Conservation (phyloP, 2,329 filamentous ascomycete species). For the Beauveria asiatica region DNA sequence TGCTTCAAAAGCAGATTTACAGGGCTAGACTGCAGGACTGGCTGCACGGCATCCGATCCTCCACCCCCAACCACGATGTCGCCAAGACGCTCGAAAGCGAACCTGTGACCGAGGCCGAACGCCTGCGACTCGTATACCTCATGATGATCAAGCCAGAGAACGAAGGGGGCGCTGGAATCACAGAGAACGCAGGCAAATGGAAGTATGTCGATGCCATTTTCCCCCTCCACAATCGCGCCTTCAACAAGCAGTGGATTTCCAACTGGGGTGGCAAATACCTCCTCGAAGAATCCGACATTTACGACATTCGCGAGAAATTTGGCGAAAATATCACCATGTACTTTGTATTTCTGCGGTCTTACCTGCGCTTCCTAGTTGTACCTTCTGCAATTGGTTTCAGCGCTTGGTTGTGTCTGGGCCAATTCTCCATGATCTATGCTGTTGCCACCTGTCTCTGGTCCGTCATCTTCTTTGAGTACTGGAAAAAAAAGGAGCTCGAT, state of each 20-base stretch:
- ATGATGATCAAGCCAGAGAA: conserved; percentile 66
- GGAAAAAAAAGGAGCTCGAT: conserved; percentile 89
- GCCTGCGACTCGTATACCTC: conserved; percentile 78
- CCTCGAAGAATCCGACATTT: conserved; percentile 57
- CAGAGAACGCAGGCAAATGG: conserved; percentile 60
- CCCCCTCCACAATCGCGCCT: conserved; percentile 66
- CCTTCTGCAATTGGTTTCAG: conserved; percentile 70
- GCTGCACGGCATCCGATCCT: conserved; percentile 77
- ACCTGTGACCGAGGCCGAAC: conserved; percentile 79
- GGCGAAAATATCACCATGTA: conserved; percentile 87
- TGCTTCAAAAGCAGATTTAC: conserved; percentile 74
- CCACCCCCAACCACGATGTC: conserved; percentile 67
- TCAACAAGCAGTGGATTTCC: conserved; percentile 69
- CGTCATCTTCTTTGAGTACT: conserved; percentile 85
- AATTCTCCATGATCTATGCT: conserved; percentile 76
- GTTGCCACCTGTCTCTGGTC: conserved; percentile 76
- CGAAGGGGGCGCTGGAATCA: conserved; percentile 73
- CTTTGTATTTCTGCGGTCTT: conserved; percentile 87
- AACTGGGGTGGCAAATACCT: conserved; percentile 65
- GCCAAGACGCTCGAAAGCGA: conserved; percentile 59
- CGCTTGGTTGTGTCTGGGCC: conserved; percentile 74
- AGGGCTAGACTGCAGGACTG: conserved; percentile 85
- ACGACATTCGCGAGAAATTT: conserved; percentile 66
- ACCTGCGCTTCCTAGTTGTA: conserved; percentile 78
- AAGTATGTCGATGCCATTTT: conserved; percentile 66